phyloP scores from a whole-genome alignment of 2,329 filamentous ascomycete species.

The Emmonsiellopsis sp. region DNA sequence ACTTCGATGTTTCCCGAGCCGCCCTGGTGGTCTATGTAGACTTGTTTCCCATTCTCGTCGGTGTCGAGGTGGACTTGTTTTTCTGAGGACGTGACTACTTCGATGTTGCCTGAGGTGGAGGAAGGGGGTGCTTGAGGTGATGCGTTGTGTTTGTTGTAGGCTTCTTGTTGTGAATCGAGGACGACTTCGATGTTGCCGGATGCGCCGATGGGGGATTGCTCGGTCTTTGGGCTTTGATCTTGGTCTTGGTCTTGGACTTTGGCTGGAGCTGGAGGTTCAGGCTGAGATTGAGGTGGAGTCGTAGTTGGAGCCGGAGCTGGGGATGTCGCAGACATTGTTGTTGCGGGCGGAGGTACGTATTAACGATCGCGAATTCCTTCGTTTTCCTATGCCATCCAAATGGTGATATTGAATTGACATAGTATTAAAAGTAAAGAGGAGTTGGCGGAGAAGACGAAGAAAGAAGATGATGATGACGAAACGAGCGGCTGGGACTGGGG shows the following conservation, averaged over 20 bases:
- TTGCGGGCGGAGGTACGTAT: too few relatives aligned
- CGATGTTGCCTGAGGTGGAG: background rate
- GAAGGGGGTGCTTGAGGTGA: background rate
- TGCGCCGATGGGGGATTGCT: background rate
- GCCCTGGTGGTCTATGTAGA: background rate
- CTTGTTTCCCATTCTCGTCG: background rate
- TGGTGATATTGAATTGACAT: too few relatives aligned
- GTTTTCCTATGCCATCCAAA: too few relatives aligned
- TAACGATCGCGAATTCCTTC: too few relatives aligned
- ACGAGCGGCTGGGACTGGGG: too few relatives aligned
- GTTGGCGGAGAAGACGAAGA: too few relatives aligned
- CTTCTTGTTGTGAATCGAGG: background rate
- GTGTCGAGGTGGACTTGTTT: background rate
- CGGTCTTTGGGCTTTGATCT: background rate
- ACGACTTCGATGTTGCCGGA: background rate
- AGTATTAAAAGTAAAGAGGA: too few relatives aligned
- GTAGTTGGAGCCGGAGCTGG: too few relatives aligned
- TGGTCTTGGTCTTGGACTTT: background rate
- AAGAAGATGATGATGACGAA: too few relatives aligned
- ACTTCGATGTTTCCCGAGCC: background rate
- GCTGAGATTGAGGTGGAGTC: too few relatives aligned
- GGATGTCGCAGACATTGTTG: too few relatives aligned
- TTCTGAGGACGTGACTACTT: background rate
- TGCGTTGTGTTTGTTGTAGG: background rate
- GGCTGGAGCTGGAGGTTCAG: background rate